A percentile compares a stretch with the other conserved stretches of the same genome.
These are phyloP conservation scores for Stagonosporopsis tanaceti DNA, from an alignment of 2,329 filamentous ascomycete genomes.

Conservation along the genomic window DNA sequence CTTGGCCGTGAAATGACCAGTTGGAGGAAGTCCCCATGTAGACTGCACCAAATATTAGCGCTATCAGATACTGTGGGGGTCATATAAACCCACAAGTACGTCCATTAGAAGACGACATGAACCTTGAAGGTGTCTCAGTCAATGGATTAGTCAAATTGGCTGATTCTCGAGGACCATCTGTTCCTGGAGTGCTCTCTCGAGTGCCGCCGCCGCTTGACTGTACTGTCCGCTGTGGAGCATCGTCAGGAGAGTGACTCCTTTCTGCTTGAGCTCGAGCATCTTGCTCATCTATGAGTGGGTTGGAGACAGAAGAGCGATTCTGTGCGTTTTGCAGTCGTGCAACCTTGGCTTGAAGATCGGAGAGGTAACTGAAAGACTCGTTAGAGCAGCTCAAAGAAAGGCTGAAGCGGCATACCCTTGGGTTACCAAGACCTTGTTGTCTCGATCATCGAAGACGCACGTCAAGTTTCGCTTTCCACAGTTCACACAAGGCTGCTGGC, in stretches of 20 bases:
- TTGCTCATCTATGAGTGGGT: slow-evolving; percentile 6
- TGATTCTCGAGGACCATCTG: slow-evolving; percentile 27
- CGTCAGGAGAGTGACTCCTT: slow-evolving; percentile 14
- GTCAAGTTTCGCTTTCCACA: slow-evolving; percentile 37
- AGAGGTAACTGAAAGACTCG: slow-evolving; percentile 31
- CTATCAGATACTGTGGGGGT: background rate
- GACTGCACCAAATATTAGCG: slow-evolving; percentile 41
- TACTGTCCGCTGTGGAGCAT: slow-evolving; percentile 11
- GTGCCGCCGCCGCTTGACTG: slow-evolving; percentile 27
- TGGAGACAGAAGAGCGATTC: background rate
- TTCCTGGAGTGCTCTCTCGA: slow-evolving; percentile 30
- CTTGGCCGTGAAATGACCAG: slow-evolving; percentile 62
- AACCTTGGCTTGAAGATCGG: slow-evolving; percentile 36
- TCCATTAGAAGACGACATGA: slow-evolving; percentile 37
- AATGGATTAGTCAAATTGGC: slow-evolving; percentile 38
- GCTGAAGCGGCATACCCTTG: slow-evolving; percentile 29
- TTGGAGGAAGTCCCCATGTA: slow-evolving; percentile 65
- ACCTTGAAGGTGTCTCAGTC: slow-evolving; percentile 36
- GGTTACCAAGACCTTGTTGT: slow-evolving; percentile 43
- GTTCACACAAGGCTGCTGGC: slow-evolving; percentile 41
- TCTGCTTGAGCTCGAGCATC: slow-evolving; percentile 2
- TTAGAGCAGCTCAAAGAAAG: background rate
- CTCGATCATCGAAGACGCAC: slow-evolving; percentile 42
- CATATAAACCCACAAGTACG: slow-evolving; percentile 23
- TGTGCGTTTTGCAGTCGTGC: slow-evolving; percentile 26